A percentile compares a stretch with the other conserved stretches of the same genome.
phyloP scores from a whole-genome alignment of 2,329 filamentous ascomycete species.

The Colletotrichum orbiculare region DNA sequence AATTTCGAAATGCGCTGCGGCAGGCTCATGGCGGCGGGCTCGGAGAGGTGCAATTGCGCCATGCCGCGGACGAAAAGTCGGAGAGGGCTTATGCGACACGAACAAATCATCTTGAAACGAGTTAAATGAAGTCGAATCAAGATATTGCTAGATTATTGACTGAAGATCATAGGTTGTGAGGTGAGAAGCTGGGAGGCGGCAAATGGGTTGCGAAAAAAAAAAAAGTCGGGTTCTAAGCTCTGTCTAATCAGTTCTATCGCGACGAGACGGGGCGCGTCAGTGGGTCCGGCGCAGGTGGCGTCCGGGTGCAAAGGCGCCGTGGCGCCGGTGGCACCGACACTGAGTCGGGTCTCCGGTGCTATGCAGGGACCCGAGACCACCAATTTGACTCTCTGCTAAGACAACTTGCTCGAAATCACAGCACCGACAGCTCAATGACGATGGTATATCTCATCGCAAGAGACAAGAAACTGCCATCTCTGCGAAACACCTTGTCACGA shows the following conservation, averaged over 20 bases:
- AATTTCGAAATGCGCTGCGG: slow-evolving; percentile 3
- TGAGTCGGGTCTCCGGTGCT: not conserved
- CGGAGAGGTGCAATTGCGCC: slow-evolving; percentile 50
- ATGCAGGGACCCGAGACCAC: slow-evolving; percentile 1
- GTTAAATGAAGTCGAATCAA: not conserved
- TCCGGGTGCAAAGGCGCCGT: slow-evolving; percentile 14
- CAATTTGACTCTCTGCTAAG: not conserved
- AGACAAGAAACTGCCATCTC: not conserved
- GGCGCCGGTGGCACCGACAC: slow-evolving; percentile 17
- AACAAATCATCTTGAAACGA: slow-evolving; percentile 55
- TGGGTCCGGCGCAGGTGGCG: slow-evolving; percentile 1
- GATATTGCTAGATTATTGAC: too few relatives aligned
- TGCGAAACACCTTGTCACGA: too few relatives aligned
- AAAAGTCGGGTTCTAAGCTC: not conserved
- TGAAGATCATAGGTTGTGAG: not conserved
- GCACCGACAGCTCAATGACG: too few relatives aligned
- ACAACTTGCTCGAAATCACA: not conserved
- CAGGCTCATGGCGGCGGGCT: slow-evolving; percentile 24
- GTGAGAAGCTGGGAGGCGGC: not conserved
- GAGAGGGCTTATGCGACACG: slow-evolving; percentile 58
- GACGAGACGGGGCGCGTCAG: slow-evolving; percentile 25
- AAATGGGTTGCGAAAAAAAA: slow-evolving; percentile 1
- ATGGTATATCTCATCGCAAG: not conserved
- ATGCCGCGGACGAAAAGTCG: slow-evolving; percentile 61
- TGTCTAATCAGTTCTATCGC: not conserved